These are phyloP conservation scores for Neoarthrinium moseri DNA, from an alignment of 2,329 filamentous ascomycete species.

Conservation along the genomic window DNA sequence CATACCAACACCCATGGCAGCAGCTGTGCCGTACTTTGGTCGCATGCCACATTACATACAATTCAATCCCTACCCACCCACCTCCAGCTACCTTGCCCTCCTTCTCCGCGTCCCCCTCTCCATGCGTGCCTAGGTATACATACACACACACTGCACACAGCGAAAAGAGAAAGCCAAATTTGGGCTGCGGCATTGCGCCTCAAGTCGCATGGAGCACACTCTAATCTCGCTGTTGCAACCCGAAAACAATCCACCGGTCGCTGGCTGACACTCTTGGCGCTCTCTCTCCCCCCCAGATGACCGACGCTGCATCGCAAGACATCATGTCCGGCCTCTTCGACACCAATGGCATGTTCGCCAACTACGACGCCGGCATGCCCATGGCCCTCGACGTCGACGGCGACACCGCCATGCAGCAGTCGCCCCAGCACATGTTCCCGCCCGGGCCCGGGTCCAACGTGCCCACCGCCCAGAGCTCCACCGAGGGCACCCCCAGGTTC, in stretches of 20 bases:
- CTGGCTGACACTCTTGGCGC: too few relatives aligned
- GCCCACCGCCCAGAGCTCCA: slow-evolving; percentile 1
- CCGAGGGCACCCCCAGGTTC: slow-evolving; percentile 4
- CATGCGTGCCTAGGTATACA: too few relatives aligned
- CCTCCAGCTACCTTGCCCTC: neutral
- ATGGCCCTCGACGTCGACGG: slow-evolving; percentile 45
- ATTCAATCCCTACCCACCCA: too few relatives aligned
- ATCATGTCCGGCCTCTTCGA: slow-evolving; percentile 43
- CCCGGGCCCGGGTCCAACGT: neutral
- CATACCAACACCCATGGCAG: too few relatives aligned
- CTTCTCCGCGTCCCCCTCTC: too few relatives aligned
- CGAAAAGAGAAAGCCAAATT: neutral
- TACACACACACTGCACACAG: neutral
- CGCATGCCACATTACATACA: neutral
- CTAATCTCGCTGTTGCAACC: neutral
- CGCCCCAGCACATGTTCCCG: slow-evolving; percentile 17
- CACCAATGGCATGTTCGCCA: slow-evolving; percentile 33
- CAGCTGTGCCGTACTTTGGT: too few relatives aligned
- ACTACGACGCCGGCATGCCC: slow-evolving; percentile 27
- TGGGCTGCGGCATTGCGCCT: neutral
- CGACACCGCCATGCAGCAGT: slow-evolving; percentile 25
- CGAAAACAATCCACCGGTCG: neutral
- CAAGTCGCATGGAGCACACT: neutral
- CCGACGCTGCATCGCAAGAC: slow-evolving; percentile 27
- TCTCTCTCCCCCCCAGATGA: slow-evolving; percentile 16